A percentile compares a stretch with the other conserved stretches of the same genome.
These are phyloP conservation scores for Exophiala viscosa DNA, from an alignment of 2,329 filamentous ascomycete species.

Conservation along the genomic window DNA sequence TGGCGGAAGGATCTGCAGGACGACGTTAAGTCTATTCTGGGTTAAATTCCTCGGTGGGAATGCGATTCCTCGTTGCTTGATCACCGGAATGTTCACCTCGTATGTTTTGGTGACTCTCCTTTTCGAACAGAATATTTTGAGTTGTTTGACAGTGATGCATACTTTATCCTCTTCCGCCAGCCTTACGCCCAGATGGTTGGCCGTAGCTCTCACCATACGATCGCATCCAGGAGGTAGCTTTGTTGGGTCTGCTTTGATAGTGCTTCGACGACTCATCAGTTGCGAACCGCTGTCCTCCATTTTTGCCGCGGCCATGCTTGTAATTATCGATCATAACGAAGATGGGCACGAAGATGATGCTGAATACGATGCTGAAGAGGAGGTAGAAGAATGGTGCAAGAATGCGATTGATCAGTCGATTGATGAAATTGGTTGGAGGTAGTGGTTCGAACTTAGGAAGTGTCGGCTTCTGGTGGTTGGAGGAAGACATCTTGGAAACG, in stretches of 20 bases:
- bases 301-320: slow-evolving; percentile 13
- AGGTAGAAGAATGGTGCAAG: slow-evolving; percentile 22
- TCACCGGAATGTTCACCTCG: too few species aligned
- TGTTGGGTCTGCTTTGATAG: slow-evolving; percentile 5
- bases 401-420: slow-evolving; percentile 17
- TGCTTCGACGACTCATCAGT: neutral
- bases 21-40: too few species aligned
- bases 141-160: too few species aligned
- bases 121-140: too few species aligned
- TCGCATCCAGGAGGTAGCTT: slow-evolving; percentile 2
- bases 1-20: too few species aligned
- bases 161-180: too few species aligned
- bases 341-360: slow-evolving; percentile 18
- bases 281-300: slow-evolving; percentile 3
- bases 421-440: slow-evolving; percentile 14
- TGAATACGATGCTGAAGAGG: slow-evolving; percentile 18
- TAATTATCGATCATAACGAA: slow-evolving; percentile 22
- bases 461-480: neutral
- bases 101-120: too few species aligned
- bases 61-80: too few species aligned
- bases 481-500: too few species aligned
- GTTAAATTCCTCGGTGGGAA: too few species aligned
- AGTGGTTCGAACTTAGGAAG: slow-evolving; percentile 22
- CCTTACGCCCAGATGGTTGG: neutral
- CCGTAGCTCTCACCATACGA: slow-evolving; percentile 7